Evolutionary conservation across 305 asterid genomes (phyloP), one percentile per base, ranked within the genome.

Genomic region (Solanum hybrid): DNA sequence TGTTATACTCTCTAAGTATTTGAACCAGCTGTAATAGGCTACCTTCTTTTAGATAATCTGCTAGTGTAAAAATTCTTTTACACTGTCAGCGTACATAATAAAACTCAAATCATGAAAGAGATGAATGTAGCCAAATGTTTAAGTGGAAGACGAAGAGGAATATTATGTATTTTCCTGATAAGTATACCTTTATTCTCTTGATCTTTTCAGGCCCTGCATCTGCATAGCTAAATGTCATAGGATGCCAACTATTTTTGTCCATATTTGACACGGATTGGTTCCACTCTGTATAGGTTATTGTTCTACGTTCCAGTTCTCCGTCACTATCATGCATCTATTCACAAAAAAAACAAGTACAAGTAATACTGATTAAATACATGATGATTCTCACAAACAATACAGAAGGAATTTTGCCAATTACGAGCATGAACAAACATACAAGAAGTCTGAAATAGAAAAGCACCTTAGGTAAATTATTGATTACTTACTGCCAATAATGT

Each of bases 281-380:
- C 99, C 99, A 97, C 76, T 89, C 33, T n/a, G 98, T 97, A 93
- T 96, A 96, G 42, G 99, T 95, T 90, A 97, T 91, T 8, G 98
- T 93, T 94, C 99, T 93, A 90, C 97, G 91, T 91, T 96, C 99
- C 87, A 95, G 96, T 93, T 96, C 98, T 90, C 93, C 89, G 91
- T 96, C 99, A 71, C 94, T 93, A 91, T 93, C 92, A 67, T 92
- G 93, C 97, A 97, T 95, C 99, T 97, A 86, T 69, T 89, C 64
- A 73, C 86, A 81, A 26, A 81, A 81, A n/a, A 36, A 20, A 20
- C 5, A 61, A 76, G 28, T 28, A 69, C 37, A 61, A 1, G 9
- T 5, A 28, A 29, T n/a, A 24, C 73, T 9, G 14, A 42, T 24
- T 73, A 71, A 89, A 33, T 16, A 26, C 14, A 40, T 26, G 69